Percentiles rank a stretch among this genome's conserved stretches.
Conservation (phyloP, 306 rosid species). For the Amphicarpaea edgeworthii region DNA sequence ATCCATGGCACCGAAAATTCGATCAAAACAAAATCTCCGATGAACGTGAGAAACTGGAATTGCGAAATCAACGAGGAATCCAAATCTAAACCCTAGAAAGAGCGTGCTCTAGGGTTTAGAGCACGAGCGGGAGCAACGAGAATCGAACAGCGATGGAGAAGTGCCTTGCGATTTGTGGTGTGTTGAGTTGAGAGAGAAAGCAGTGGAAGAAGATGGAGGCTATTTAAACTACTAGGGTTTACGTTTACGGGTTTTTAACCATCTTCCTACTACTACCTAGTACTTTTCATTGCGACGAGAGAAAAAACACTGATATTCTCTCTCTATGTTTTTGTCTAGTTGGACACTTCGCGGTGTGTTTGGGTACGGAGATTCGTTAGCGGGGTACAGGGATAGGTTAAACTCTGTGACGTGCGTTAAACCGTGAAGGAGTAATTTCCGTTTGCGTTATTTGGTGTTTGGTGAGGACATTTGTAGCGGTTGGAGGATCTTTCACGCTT, state of each 20-base stretch:
- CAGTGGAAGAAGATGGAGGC: conserved; percentile 35
- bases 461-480: conserved; percentile 6
- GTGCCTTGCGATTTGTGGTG: conserved; percentile 33
- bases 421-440: conserved; percentile 8
- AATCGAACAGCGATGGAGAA: conserved; percentile 43
- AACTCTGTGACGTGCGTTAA: background rate
- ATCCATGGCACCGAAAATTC: conserved; percentile 67
- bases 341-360: background rate
- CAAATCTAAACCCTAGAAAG: conserved; percentile 61
- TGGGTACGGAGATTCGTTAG: background rate
- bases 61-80: conserved; percentile 36
- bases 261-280: background rate
- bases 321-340: background rate
- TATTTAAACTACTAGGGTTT: conserved; percentile 87
- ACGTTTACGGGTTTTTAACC: conserved; percentile 66
- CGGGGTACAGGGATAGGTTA: background rate
- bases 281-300: conserved; percentile 27
- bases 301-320: background rate
- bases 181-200: background rate
- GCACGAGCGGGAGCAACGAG: conserved; percentile 18
- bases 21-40: conserved; percentile 36
- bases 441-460: background rate
- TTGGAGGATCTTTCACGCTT: conserved; percentile 14
- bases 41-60: conserved; percentile 12
- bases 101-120: conserved; percentile 59